Base-by-base conservation (phyloP, 805 yeast genomes). In the Yamadazyma akitaensis region DNA sequence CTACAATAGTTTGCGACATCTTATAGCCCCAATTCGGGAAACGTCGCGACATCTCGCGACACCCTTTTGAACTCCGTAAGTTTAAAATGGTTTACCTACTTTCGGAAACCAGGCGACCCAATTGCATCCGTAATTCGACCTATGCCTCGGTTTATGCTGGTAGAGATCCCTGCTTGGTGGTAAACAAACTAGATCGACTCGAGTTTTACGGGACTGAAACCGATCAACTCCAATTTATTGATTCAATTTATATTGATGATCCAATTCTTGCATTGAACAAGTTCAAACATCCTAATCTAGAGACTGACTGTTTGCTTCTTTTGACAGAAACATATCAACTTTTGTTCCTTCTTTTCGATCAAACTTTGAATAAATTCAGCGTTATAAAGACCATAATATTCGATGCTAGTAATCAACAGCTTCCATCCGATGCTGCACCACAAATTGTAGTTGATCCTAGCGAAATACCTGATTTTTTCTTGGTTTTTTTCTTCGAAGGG, bases 401-500 rank as follows among this genome's bases (percentile, higher is more conserved):
- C 40, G 54, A 53, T 33, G 54, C 57, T 1, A 43, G 37, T 24
- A 61, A 63, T 17, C 65, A 61, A 33, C 67, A 57, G 42, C 45
- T 47, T 28, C 54, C 62, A 7, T 46, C 60, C 0, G 68, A 62
- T 39, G 38, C 56, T 6, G 37, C 33, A 19, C 64, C 65, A 3
- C 39, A 54, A 21, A 43, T 61, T 4, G 42, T 54, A 5, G 54
- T 47, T 5, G 59, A 51, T 33, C 51, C 50, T 6, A 18, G 41
- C 8, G 42, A 42, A 0, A 18, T 25, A 4, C 46, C 55, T 2
- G 42, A 43, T 3, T 56, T 42, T 36, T 51, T 62, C 32, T 39
- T 59, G n/a, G 56, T 63, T 25, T 61, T 60, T 37, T 39, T 49
- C 18, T 57, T 54, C 38, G 58, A 54, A 46, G 58, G 58, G 11